Evolutionary conservation across 192 early-diverging fungal species (phyloP).

Genomic region (Allomyces arbusculus): DNA sequence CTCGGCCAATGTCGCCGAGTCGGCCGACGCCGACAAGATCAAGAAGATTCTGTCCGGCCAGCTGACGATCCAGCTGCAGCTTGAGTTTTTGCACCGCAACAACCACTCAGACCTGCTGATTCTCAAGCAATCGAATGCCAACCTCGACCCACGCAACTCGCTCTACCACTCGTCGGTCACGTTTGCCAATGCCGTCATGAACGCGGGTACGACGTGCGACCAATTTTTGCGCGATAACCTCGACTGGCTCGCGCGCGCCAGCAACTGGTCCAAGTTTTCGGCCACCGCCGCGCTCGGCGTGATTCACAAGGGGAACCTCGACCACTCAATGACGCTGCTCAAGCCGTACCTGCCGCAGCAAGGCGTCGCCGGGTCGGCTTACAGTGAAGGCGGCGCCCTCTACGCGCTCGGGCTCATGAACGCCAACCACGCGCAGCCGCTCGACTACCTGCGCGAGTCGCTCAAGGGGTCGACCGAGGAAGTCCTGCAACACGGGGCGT

Average conservation of each 20-base stretch:
- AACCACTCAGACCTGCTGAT: slow-evolving; percentile 93
- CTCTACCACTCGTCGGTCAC: slow-evolving; percentile 88
- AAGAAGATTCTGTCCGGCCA: slow-evolving; percentile 70
- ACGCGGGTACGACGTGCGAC: slow-evolving; percentile 93
- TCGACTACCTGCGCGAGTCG: slow-evolving; percentile 61
- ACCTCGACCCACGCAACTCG: slow-evolving; percentile 74
- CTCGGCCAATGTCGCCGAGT: slow-evolving; percentile 6
- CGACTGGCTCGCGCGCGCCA: slow-evolving; percentile 92
- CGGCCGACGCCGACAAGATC: slow-evolving; percentile 24
- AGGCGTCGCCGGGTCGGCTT: slow-evolving; percentile 63
- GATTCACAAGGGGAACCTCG: slow-evolving; percentile 93
- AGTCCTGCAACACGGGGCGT: slow-evolving; percentile 90
- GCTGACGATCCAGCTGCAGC: slow-evolving; percentile 71
- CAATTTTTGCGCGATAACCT: slow-evolving; percentile 92
- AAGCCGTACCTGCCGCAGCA: slow-evolving; percentile 89
- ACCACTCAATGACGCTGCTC: slow-evolving; percentile 58
- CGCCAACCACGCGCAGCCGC: slow-evolving; percentile 70
- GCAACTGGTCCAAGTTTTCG: slow-evolving; percentile 98
- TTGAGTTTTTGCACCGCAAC: slow-evolving; percentile 89
- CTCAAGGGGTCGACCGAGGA: slow-evolving; percentile 62
- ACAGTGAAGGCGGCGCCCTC: slow-evolving; percentile 90
- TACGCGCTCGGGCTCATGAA: slow-evolving; percentile 95
- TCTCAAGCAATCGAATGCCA: slow-evolving; percentile 76
- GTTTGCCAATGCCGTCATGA: slow-evolving; percentile 94
- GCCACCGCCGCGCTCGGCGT: slow-evolving; percentile 94